Percentiles rank a stretch among this genome's conserved stretches.
Conservation (phyloP, 805 yeast species). For the Kodamaea kaohsiungensis region DNA sequence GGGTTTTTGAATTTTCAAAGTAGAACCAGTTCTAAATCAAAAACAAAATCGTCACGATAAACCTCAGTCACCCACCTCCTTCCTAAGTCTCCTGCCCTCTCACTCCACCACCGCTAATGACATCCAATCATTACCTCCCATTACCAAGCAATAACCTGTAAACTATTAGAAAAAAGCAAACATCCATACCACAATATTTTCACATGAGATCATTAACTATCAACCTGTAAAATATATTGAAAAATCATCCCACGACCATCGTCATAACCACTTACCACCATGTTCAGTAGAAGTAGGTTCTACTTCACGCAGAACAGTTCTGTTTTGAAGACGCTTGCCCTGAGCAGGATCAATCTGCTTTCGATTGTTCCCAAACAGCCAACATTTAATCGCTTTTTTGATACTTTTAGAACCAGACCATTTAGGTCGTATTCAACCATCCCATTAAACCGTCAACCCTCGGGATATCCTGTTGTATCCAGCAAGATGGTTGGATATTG, state of each 20-base stretch:
- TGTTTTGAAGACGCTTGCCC: conserved; percentile 37
- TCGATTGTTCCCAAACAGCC: conserved; percentile 16
- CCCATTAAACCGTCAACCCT: neutral
- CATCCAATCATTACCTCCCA: neutral
- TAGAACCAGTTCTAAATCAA: too few relatives aligned
- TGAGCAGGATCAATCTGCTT: conserved; percentile 20
- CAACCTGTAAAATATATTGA: neutral
- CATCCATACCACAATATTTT: neutral
- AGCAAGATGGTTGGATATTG: conserved; percentile 70
- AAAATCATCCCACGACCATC: conserved; percentile 3
- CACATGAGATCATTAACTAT: neutral
- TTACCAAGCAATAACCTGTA: neutral
- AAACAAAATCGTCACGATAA: too few relatives aligned
- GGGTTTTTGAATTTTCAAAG: too few relatives aligned
- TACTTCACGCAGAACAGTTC: conserved; percentile 58
- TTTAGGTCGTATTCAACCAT: conserved; percentile 10
- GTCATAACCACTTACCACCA: neutral
- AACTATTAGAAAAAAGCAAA: neutral
- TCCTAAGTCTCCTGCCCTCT: neutral
- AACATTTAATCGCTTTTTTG: neutral
- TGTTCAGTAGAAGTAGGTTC: conserved; percentile 53
- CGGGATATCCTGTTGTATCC: conserved; percentile 18
- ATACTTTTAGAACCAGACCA: neutral
- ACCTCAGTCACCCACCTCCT: too few relatives aligned
- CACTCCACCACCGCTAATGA: neutral